phyloP scores from a whole-genome alignment of 768 basidiomycete genomes.

The Suillus spraguei region DNA sequence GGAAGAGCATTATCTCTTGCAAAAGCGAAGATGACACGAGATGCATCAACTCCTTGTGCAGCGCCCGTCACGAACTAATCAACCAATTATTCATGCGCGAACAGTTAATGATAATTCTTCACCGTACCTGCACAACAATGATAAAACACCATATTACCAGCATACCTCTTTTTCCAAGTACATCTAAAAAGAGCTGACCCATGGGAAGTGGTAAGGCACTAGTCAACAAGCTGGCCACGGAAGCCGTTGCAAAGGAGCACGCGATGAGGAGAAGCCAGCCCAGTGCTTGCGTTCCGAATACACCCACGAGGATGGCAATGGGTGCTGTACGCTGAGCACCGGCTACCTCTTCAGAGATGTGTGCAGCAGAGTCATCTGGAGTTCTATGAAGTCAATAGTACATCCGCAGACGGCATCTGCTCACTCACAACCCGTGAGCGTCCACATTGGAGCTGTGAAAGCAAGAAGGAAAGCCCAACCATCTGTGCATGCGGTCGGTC shows the following conservation, averaged over 20 bases:
- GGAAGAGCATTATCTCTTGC: conserved; percentile 75
- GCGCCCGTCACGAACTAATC: conserved; percentile 69
- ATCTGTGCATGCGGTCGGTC: conserved; percentile 38
- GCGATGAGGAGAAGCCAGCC: conserved; percentile 71
- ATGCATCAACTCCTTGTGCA: conserved; percentile 75
- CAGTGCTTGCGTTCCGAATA: conserved; percentile 56
- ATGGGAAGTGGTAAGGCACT: conserved; percentile 62
- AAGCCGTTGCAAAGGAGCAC: conserved; percentile 63
- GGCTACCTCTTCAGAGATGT: conserved; percentile 72
- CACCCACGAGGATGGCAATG: conserved; percentile 67
- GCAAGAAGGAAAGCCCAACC: conserved; percentile 76
- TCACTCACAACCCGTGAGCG: conserved; percentile 68
- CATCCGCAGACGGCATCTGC: background rate
- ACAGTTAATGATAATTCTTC: no score
- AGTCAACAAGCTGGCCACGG: conserved; percentile 50
- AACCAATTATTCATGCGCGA: background rate
- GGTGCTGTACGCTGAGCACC: conserved; percentile 67
- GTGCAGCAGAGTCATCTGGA: conserved; percentile 74
- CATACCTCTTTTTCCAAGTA: conserved; percentile 71
- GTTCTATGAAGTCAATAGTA: conserved; percentile 6
- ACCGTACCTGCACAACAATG: conserved; percentile 57
- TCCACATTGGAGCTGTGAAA: conserved; percentile 81
- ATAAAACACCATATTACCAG: conserved; percentile 71
- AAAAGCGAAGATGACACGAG: conserved; percentile 75
- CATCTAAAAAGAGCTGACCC: conserved; percentile 70